These are phyloP conservation scores for Pichia sp. DNA, from an alignment of 1,139 yeast species.

Conservation along the genomic window DNA sequence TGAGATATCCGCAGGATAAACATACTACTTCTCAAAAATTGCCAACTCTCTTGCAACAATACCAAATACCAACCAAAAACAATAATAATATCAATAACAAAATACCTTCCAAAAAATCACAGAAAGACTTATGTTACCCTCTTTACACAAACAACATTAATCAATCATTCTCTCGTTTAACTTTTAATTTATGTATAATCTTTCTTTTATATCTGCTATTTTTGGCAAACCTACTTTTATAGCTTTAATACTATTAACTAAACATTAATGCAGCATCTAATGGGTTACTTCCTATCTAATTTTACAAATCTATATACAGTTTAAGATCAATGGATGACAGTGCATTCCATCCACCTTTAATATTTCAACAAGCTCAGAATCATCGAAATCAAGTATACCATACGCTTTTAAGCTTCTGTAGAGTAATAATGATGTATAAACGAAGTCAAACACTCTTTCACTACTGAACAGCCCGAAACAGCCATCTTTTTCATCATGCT, in stretches of 20 bases:
- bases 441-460: conserved; percentile 22
- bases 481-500: conserved; percentile 20
- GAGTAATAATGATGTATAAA: conserved; percentile 16
- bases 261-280: no score
- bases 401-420: conserved; percentile 6
- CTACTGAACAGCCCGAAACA: conserved; percentile 28
- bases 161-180: neutral
- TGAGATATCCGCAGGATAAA: conserved; percentile 7
- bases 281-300: no score
- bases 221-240: neutral
- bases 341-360: neutral
- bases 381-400: neutral
- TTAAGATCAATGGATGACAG: conserved; percentile 14
- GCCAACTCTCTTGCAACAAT: no score
- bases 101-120: neutral
- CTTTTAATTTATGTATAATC: neutral
- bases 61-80: neutral
- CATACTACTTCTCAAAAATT: no score
- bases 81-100: neutral
- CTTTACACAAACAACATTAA: neutral
- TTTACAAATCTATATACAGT: neutral
- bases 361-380: neutral
- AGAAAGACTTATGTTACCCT: neutral
- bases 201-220: neutral
- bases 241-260: neutral